Base-by-base conservation (phyloP, 352 stramenopile species). In the Pythium rhizo-oryzae region DNA sequence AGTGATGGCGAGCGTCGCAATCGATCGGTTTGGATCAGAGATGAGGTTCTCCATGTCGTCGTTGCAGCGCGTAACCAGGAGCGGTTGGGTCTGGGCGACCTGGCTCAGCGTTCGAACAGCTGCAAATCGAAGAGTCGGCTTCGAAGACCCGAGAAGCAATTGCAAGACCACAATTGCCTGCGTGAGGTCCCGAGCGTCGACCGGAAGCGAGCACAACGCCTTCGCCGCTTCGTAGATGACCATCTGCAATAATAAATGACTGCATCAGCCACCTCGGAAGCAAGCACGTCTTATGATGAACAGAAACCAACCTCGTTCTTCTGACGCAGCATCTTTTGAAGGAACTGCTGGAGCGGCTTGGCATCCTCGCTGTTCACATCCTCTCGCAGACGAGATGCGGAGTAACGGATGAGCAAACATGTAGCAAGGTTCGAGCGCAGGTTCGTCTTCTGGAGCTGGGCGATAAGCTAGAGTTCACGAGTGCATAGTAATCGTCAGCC, bases 151-250 rank as follows among this genome's bases (percentile, higher is more conserved):
- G 51, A 98, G 70, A 59, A 97, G 92, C 43, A 99, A 78, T 69
- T 99, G 97, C 19, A 99, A 84, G 28, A 99, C 97, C 18, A 98
- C 98, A 69, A 99, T 97, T 53, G 97, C 97, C 53, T 98, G 96
- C 43, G 84, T 95, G 59, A 99, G 70, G 70, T 99, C 97, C 65
- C 97, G 91, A 7, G 95, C 87, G 69, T 99, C 96, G n/a, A 99
- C 87, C 23, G 96, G 96, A 11, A 99, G 84, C 35, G 89, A 82
- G 80, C 98, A 99, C 33, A 99, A 93, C 9, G 97, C 94, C 63
- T 93, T 92, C 6, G 98, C 98, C 3, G 98, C 97, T 82, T 99
- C 98, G 76, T 99, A 99, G 30, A 99, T 98, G n/a, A 99, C 97
- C 89, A 99, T 99, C 88, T 99, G 77, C 35, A 11, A 11, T 3